These are phyloP conservation scores for Byssoonygena ceratinophila DNA, from an alignment of 2,329 filamentous ascomycete genomes.

Conservation along the genomic window DNA sequence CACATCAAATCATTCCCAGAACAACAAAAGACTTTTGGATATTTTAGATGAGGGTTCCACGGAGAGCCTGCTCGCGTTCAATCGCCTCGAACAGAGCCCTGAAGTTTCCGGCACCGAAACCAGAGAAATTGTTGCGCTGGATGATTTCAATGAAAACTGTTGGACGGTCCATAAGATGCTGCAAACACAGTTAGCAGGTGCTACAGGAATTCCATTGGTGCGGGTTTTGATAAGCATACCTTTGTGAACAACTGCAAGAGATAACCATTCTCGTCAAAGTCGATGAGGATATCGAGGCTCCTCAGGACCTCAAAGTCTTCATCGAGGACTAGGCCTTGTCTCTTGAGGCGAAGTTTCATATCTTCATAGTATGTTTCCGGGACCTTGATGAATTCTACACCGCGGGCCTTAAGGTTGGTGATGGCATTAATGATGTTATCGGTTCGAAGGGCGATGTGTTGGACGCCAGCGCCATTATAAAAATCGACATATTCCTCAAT, in stretches of 20 bases:
- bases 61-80: conserved; percentile 77
- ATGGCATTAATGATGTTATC: conserved; percentile 69
- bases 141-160: conserved; percentile 97
- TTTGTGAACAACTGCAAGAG: conserved; percentile 66
- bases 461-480: conserved; percentile 79
- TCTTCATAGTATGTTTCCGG: conserved; percentile 75
- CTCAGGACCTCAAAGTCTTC: conserved; percentile 83
- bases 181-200: neutral
- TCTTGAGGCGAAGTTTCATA: conserved; percentile 63
- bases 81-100: conserved; percentile 92
- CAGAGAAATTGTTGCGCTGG: conserved; percentile 78
- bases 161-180: conserved; percentile 81
- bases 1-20: conserved; percentile 6
- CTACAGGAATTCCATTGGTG: neutral
- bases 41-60: conserved; percentile 58
- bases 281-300: conserved; percentile 76
- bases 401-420: conserved; percentile 65
- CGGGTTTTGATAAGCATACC: conserved; percentile 22
- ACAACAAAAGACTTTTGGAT: conserved; percentile 1
- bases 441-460: conserved; percentile 84
- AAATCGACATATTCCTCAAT: conserved; percentile 91
- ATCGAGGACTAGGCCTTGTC: conserved; percentile 49
- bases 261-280: conserved; percentile 90
- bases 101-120: conserved; percentile 92
- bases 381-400: conserved; percentile 86